Evolutionary conservation across 306 rosid genomes (phyloP), one percentile per base, ranked within the genome.

Genomic region (Castanospermum australe): DNA sequence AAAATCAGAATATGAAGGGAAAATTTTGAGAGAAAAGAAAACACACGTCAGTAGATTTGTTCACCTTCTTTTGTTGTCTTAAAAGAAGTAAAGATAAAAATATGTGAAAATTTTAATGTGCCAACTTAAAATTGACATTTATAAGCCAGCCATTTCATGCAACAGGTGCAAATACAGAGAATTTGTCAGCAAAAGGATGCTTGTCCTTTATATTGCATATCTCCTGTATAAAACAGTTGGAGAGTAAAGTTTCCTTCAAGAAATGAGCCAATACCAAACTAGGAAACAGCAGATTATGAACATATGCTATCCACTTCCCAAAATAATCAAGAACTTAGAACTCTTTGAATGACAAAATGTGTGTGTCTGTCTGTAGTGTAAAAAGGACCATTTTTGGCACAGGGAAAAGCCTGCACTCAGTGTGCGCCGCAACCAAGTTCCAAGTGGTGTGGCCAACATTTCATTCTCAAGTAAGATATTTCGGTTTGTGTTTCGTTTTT

Each of bases 61-160:
- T 69, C 74, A 51, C 61, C 55, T 44, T n/a, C 57, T 50, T 72
- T 59, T 67, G 75, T 67, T 48, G 41, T 82, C 57, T 42, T 22
- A 57, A 61, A 80, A 30, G 3, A 73, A 66, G 42, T 72, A 73
- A 60, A 42, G 74, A 69, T 8, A 61, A 44, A 35, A 78, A 67
- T 73, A 78, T 70, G 67, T 39, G 25, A 42, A 42, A 81, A 60
- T 5, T 52, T 52, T 3, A 24, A 71, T 45, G 81, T 82, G 52
- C 67, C 86, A 85, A 63, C 88, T 25, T 38, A 78, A 74, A 85
- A 85, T 74, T 82, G 85, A 85, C 74, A 51, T 77, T 28, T 15
- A 35, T 38, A 63, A 55, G 32, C 4, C 24, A 38, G 4, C 54
- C 56, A 48, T 50, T 41, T 73, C 51, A 39, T 45, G 21, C 59